Evolutionary conservation across 2,329 filamentous ascomycete species (phyloP), one percentile per base, ranked within the genome.

Genomic region (Claviceps arundinis): DNA sequence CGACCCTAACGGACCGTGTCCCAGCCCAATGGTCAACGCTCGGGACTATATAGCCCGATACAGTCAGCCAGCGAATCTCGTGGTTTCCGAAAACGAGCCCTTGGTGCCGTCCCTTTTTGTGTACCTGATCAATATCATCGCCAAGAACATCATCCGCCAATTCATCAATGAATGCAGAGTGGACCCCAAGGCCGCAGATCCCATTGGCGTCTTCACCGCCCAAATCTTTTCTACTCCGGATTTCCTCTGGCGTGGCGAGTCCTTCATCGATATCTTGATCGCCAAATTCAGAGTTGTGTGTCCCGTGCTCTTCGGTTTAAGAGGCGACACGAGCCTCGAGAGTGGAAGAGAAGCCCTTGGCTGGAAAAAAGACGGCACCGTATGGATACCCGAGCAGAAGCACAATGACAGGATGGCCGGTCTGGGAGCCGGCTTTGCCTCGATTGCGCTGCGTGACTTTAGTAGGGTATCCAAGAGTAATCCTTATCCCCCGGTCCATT

Each of bases 381-480:
- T 70, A 6, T 91, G 78, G 72, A 73, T 85, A 54, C 70, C 74
- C 1, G 82, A 87, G 59, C 82, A 89, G 64, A 71, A 72, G n/a
- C 89, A 96, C 67, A 80, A 80, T 59, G 85, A 90, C 64, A 80
- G 86, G 54, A 91, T 95, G 84, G 83, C 81, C 4, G 91, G 89
- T 0, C 73, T 96, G 0, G 89, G 82, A 1, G 84, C 86, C 3
- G 91, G 91, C 0, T 98, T 85, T 62, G 87, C 89, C 0, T 81
- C 90, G 1, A 75, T 97, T 40, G 81, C 88, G 1, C 73, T 96
- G 8, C 82, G 91, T 47, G 88, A 94, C 64, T 95, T 94, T 62
- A 80, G 79, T 56, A 84, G 79, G 57, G 79, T 82, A 1, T 72
- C 74, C 41, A 82, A 82, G 57, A 73, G 71, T 46, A 90, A 90